These are phyloP conservation scores for Tetrapisispora pingtungensis DNA, from an alignment of 805 yeast species.

Conservation along the genomic window DNA sequence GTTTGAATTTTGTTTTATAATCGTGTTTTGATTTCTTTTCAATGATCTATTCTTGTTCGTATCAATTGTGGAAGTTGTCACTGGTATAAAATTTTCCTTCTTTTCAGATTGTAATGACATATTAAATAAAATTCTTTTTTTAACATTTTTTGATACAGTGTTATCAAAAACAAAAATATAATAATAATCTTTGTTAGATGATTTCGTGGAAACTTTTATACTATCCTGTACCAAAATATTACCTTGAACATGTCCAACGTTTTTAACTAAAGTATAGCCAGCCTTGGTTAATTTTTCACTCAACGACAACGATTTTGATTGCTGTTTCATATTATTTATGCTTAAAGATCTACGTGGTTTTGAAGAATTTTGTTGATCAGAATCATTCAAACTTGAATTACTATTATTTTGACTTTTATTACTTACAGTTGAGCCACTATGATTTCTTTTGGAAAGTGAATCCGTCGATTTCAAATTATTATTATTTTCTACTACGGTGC, in stretches of 20 bases:
- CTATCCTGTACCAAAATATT: constrained; percentile 56
- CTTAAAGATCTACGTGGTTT: constrained; percentile 30
- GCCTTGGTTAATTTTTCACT: constrained; percentile 49
- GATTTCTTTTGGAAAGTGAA: background rate
- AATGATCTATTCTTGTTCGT: background rate
- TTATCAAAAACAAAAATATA: constrained; percentile 84
- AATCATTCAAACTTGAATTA: constrained; percentile 10
- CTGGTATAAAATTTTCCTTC: background rate
- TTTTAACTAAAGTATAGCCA: constrained; percentile 41
- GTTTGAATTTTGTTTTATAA: constrained; percentile 7
- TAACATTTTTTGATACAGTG: constrained; percentile 75
- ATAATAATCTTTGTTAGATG: constrained; percentile 51
- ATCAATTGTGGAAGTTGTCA: background rate
- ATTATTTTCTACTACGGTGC: background rate
- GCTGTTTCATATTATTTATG: constrained; percentile 26
- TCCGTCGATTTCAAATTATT: background rate
- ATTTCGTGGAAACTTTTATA: constrained; percentile 33
- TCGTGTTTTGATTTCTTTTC: background rate
- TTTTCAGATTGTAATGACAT: constrained; percentile 1
- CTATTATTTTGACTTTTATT: constrained; percentile 7
- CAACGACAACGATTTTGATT: constrained; percentile 35
- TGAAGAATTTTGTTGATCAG: constrained; percentile 5
- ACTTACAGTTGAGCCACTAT: constrained; percentile 1
- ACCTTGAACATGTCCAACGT: constrained; percentile 48
- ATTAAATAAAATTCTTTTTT: constrained; percentile 70